Evolutionary conservation across 176 grass and related monocot genomes (phyloP).

Genomic region (Bothriochloa decipiens): DNA sequence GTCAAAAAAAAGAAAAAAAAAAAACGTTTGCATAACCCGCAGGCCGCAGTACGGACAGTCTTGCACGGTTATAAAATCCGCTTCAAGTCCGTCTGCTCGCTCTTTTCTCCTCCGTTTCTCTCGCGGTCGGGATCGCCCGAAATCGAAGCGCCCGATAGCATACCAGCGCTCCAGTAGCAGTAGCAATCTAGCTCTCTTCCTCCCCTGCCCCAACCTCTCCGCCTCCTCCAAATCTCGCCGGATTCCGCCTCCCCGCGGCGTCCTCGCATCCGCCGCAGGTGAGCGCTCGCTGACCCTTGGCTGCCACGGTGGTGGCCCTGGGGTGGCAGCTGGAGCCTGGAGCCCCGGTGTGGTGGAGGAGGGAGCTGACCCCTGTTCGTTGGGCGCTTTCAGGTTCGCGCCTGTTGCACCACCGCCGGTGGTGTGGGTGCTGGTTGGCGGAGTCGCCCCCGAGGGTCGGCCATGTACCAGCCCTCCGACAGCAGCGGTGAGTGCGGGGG

Average conservation of each 20-base stretch:
- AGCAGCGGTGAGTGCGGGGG: slow-evolving; percentile 73
- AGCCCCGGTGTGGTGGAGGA: neutral
- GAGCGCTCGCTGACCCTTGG: slow-evolving; percentile 29
- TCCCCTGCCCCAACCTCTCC: neutral
- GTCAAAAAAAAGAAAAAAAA: too few relatives aligned
- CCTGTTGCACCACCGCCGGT: neutral
- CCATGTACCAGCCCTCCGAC: slow-evolving; percentile 73
- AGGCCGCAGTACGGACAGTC: too few relatives aligned
- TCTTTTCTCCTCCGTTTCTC: neutral
- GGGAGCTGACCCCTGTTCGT: neutral
- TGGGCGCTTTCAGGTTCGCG: slow-evolving; percentile 38
- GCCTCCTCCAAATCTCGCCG: slow-evolving; percentile 37
- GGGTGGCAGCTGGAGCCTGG: neutral
- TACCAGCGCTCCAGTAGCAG: neutral
- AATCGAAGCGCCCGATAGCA: slow-evolving; percentile 13
- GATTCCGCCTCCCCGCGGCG: slow-evolving; percentile 30
- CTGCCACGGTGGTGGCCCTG: neutral
- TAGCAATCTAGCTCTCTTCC: slow-evolving; percentile 3
- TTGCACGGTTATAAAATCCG: neutral
- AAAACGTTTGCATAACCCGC: too few relatives aligned
- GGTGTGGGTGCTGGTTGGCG: neutral
- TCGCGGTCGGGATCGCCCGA: neutral
- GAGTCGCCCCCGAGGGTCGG: neutral
- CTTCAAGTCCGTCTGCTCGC: slow-evolving; percentile 10
- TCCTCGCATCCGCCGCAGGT: slow-evolving; percentile 36